Evolutionary conservation across 176 grass and related monocot genomes (phyloP), one percentile per base, ranked within the genome.

Genomic region (Oryza officinalis): DNA sequence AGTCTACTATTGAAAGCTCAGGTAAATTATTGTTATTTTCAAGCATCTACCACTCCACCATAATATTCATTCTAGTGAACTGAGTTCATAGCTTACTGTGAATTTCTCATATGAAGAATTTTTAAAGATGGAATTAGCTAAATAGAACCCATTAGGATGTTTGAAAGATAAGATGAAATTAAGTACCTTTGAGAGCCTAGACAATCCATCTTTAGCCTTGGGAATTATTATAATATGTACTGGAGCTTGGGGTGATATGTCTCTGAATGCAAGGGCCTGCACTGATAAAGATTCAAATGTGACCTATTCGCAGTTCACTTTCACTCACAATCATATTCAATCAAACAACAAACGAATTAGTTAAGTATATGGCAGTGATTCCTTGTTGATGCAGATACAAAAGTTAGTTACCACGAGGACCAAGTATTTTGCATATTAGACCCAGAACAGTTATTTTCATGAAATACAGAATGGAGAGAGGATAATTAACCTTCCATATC

Each of bases 251-350:
- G 94, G 86, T 78, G 89, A 93, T 69, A 93, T 89, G 76, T 97
- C 94, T 86, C 86, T 93, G 79, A 89, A 97, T 85, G 94, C 89
- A 88, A 93, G 86, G 46, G 83, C 87, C 91, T 97, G 84, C 25
- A 59, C 50, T 20, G 46, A 75, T 46, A 10, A 38, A 69, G n/a
- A 74, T 27, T 17, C 68, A 52, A 63, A 20, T 66, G 33, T 38
- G 25, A 46, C 22, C 14, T 46, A 22, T 73, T 63, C 41, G 40
- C 20, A 63, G 6, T n/a, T 13, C 7, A 43, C 1, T 38, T 37
- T 38, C 37, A 38, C 45, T 25, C 77, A 5, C 50, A 73, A 37
- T 81, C 10, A 76, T 10, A 30, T 47, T 6, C 18, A 46, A 20
- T 3, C 37, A 66, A 79, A 47, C 37, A 71, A 25, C 57, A 43